phyloP scores from a whole-genome alignment of 371 early-diverging fungal species.

The Umbelopsis sp. region DNA sequence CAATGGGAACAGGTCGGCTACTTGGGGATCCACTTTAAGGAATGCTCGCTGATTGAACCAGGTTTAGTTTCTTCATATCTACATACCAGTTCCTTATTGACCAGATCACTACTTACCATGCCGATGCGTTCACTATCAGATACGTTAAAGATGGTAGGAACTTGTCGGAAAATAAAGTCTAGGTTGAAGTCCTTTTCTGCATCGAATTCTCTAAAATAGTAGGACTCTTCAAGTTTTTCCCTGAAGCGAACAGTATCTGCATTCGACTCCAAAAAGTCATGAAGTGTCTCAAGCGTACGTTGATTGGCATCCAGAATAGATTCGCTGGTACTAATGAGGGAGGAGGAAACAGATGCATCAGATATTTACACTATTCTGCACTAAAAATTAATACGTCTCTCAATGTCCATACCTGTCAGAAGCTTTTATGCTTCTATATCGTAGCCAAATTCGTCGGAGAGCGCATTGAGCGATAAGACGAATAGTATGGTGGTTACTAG shows the following conservation, averaged over 20 bases:
- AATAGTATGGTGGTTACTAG: conserved; percentile 47
- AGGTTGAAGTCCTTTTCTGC: conserved; percentile 56
- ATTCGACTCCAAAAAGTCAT: conserved; percentile 40
- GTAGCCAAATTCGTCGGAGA: conserved; percentile 38
- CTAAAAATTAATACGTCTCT: background rate
- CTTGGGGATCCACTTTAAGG: conserved; percentile 32
- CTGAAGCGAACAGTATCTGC: conserved; percentile 51
- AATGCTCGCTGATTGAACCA: conserved; percentile 35
- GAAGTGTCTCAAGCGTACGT: conserved; percentile 25
- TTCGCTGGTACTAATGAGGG: background rate
- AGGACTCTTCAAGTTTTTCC: conserved; percentile 49
- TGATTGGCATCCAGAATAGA: background rate
- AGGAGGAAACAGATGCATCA: background rate
- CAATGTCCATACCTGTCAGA: background rate
- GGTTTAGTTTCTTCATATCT: background rate
- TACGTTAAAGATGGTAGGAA: conserved; percentile 46
- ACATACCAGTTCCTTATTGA: background rate
- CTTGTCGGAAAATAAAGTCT: conserved; percentile 63
- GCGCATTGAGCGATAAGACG: conserved; percentile 43
- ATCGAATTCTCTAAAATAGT: conserved; percentile 57
- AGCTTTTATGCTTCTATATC: conserved; percentile 28
- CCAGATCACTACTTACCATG: conserved; percentile 36
- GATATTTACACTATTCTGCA: background rate
- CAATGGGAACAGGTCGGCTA: conserved; percentile 37
- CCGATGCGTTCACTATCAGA: conserved; percentile 64